These are phyloP conservation scores for Barnettozyma sucrosica DNA, from an alignment of 805 yeast species.

Conservation along the genomic window DNA sequence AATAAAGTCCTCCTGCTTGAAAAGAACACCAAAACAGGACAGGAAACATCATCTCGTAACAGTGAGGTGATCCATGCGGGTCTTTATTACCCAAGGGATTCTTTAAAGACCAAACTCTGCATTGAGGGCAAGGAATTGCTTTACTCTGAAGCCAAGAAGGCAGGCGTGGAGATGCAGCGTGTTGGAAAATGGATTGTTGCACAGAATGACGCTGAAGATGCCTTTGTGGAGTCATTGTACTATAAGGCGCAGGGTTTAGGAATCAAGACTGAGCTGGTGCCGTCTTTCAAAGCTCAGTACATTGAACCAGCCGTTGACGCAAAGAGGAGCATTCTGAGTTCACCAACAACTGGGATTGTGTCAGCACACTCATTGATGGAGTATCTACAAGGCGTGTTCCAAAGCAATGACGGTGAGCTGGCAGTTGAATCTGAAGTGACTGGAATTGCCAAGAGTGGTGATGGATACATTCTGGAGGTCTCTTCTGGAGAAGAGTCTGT, in stretches of 20 bases:
- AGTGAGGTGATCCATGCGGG: constrained; percentile 95
- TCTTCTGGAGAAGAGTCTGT: constrained; percentile 30
- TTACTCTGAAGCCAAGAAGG: constrained; percentile 39
- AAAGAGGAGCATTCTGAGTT: constrained; percentile 51
- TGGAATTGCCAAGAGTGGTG: constrained; percentile 24
- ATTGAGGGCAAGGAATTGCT: constrained; percentile 67
- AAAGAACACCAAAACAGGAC: constrained; percentile 58
- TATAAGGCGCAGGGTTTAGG: constrained; percentile 44
- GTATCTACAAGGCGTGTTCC: constrained; percentile 49
- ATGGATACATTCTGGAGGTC: constrained; percentile 28
- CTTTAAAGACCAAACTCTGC: constrained; percentile 66
- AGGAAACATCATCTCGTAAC: constrained; percentile 83
- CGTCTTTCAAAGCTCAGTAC: constrained; percentile 36
- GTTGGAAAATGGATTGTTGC: constrained; percentile 92
- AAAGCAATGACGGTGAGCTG: constrained; percentile 55
- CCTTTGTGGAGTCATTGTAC: constrained; percentile 50
- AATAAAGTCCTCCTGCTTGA: constrained; percentile 63
- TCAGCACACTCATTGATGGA: constrained; percentile 74
- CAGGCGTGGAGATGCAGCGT: constrained; percentile 50
- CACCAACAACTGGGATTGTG: constrained; percentile 82
- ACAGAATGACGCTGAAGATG: constrained; percentile 58
- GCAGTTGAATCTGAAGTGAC: constrained; percentile 58
- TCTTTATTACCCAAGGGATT: constrained; percentile 65
- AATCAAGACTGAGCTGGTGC: constrained; percentile 54
- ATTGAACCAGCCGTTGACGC: constrained; percentile 69